A percentile compares a stretch with the other conserved stretches of the same genome.
phyloP scores from a whole-genome alignment of 176 grass and related monocot species.

The Oryza brachyantha region DNA sequence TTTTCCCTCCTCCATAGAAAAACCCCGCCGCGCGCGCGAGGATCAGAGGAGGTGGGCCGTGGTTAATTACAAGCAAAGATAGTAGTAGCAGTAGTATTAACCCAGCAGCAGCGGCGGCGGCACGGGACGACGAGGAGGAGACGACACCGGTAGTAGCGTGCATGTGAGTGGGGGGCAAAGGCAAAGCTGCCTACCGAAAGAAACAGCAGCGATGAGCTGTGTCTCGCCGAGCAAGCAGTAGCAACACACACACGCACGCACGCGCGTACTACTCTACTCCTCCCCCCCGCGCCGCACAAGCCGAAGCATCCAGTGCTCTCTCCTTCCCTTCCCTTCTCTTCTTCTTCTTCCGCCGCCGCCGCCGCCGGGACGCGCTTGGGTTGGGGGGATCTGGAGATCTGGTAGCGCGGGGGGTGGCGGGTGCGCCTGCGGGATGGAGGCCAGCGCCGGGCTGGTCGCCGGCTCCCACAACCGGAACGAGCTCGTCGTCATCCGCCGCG shows the following conservation, averaged over 20 bases:
- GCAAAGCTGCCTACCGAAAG: conserved; percentile 24
- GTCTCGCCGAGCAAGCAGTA: conserved; percentile 14
- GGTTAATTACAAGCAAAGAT: conserved; percentile 49
- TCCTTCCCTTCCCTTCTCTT: neutral
- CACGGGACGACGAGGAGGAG: neutral
- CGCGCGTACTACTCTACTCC: no score
- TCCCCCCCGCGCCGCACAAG: conserved; percentile 6
- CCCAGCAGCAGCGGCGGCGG: neutral
- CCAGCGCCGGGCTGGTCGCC: conserved; percentile 62
- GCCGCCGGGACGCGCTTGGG: conserved; percentile 14
- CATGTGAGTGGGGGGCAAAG: conserved; percentile 37
- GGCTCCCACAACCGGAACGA: conserved; percentile 77
- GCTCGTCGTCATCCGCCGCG: conserved; percentile 69
- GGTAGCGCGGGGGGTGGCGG: neutral
- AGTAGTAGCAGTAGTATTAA: no score
- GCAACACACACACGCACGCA: neutral
- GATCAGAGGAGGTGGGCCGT: conserved; percentile 21
- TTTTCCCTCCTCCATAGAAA: neutral
- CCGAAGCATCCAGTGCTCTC: neutral
- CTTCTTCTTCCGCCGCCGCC: neutral
- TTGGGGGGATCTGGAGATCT: conserved; percentile 43
- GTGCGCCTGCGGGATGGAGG: conserved; percentile 53
- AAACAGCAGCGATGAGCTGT: conserved; percentile 40
- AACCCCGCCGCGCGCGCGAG: neutral
- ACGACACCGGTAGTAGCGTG: conserved; percentile 11